These are phyloP conservation scores for Candida boleticola DNA, from an alignment of 805 yeast species.

Conservation along the genomic window DNA sequence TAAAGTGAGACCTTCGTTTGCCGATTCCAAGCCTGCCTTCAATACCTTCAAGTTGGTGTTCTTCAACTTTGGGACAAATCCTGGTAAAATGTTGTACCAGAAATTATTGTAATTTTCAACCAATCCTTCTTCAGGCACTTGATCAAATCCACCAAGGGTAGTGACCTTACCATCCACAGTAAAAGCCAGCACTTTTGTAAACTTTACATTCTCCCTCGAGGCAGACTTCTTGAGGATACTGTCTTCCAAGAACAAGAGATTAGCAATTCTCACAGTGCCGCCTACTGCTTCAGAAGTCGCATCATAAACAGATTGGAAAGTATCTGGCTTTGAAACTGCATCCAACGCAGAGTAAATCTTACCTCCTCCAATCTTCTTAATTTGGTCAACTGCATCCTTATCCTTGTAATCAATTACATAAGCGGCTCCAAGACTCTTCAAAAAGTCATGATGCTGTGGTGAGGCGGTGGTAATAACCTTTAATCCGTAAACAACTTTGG, in stretches of 20 bases:
- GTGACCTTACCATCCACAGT: conserved; percentile 13
- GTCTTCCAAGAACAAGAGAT: conserved; percentile 16
- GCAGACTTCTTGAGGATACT: conserved; percentile 7
- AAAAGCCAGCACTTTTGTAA: conserved; percentile 15
- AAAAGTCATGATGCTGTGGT: conserved; percentile 19
- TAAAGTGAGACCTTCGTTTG: conserved; percentile 36
- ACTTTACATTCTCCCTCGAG: conserved; percentile 11
- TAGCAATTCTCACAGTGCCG: conserved; percentile 17
- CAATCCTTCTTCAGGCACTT: background rate
- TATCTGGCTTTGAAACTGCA: conserved; percentile 17
- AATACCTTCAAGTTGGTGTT: conserved; percentile 23
- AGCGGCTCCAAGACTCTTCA: conserved; percentile 30
- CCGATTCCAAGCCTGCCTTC: conserved; percentile 23
- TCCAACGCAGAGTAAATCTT: conserved; percentile 27
- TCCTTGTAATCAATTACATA: conserved; percentile 27
- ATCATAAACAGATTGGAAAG: conserved; percentile 26
- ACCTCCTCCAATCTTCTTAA: conserved; percentile 16
- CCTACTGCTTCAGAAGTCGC: conserved; percentile 23
- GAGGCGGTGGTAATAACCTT: conserved; percentile 29
- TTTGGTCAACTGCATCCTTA: conserved; percentile 20
- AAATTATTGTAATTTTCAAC: conserved; percentile 12
- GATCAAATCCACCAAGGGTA: background rate
- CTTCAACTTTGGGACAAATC: conserved; percentile 14
- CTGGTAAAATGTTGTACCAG: conserved; percentile 22
- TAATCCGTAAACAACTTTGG: conserved; percentile 27